Percentiles rank a stretch among this genome's conserved stretches.
These are phyloP conservation scores for Candida buenavistaensis DNA, from an alignment of 1,139 yeast genomes.

Conservation along the genomic window DNA sequence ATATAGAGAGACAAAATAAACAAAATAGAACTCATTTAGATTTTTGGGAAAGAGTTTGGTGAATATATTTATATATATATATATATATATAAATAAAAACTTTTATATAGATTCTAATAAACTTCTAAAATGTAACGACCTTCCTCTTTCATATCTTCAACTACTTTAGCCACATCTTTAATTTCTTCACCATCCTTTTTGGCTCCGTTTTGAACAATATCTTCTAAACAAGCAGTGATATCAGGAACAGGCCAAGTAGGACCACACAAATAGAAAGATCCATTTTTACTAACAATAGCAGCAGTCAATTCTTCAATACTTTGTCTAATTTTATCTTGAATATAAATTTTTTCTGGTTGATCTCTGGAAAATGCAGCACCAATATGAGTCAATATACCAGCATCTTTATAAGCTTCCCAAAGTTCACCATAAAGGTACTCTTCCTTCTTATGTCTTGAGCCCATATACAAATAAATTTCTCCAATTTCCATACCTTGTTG, in stretches of 20 bases:
- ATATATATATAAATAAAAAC: no score
- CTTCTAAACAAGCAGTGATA: constrained; percentile 86
- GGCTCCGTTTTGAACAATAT: constrained; percentile 75
- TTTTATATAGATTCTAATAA: no score
- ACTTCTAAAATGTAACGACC: constrained; percentile 95
- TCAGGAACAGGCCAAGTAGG: constrained; percentile 99
- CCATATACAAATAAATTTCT: constrained; percentile 82
- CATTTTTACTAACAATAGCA: constrained; percentile 76
- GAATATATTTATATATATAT: no score
- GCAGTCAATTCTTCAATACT: constrained; percentile 70
- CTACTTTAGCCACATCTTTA: constrained; percentile 70
- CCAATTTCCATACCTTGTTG: constrained; percentile 90
- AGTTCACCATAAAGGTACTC: constrained; percentile 95
- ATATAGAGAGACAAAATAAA: constrained; percentile 23
- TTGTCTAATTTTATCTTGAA: constrained; percentile 90
- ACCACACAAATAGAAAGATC: constrained; percentile 95
- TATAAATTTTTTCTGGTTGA: constrained; percentile 91
- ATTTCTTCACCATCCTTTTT: constrained; percentile 61
- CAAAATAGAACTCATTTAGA: constrained; percentile 12
- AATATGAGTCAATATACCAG: constrained; percentile 88
- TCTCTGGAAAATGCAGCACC: constrained; percentile 99
- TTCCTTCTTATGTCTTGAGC: constrained; percentile 94
- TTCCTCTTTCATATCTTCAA: constrained; percentile 90
- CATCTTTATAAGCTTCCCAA: constrained; percentile 95
- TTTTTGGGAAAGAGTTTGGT: constrained; percentile 26